Evolutionary conservation across 2,329 filamentous ascomycete species (phyloP).

Genomic region (Phaeosphaeriaceae sp.): DNA sequence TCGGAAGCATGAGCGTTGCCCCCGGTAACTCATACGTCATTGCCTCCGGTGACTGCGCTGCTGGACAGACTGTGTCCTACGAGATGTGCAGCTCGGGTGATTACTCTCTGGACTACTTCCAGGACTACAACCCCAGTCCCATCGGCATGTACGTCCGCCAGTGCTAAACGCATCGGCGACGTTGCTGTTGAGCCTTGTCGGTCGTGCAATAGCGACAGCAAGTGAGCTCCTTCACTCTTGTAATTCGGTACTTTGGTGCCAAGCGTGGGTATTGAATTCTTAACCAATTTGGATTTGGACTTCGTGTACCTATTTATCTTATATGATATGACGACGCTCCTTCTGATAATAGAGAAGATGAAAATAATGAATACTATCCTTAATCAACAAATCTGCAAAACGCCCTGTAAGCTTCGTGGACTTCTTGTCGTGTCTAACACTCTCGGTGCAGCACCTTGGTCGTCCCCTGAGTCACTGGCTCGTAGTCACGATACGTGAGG

Average conservation of each 20-base stretch:
- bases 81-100: slow-evolving; percentile 59
- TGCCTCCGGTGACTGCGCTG: slow-evolving; percentile 63
- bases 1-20: slow-evolving; percentile 52
- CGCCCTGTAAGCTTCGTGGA: too few species aligned
- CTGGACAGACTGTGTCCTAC: slow-evolving; percentile 59
- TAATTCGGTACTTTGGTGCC: neutral
- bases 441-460: too few species aligned
- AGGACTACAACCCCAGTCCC: slow-evolving; percentile 66
- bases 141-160: slow-evolving; percentile 44
- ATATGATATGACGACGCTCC: neutral
- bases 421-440: too few species aligned
- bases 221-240: neutral
- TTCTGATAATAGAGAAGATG: neutral
- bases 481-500: too few species aligned
- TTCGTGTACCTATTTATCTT: neutral
- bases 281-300: neutral
- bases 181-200: neutral
- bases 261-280: neutral
- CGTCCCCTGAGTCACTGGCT: too few species aligned
- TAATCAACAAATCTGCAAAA: too few species aligned
- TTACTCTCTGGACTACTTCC: slow-evolving; percentile 66
- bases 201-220: neutral
- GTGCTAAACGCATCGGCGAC: slow-evolving; percentile 19
- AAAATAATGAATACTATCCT: neutral
- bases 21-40: slow-evolving; percentile 62